Evolutionary conservation across 805 yeast genomes (phyloP).

Genomic region (Torulaspora microellipsoides): DNA sequence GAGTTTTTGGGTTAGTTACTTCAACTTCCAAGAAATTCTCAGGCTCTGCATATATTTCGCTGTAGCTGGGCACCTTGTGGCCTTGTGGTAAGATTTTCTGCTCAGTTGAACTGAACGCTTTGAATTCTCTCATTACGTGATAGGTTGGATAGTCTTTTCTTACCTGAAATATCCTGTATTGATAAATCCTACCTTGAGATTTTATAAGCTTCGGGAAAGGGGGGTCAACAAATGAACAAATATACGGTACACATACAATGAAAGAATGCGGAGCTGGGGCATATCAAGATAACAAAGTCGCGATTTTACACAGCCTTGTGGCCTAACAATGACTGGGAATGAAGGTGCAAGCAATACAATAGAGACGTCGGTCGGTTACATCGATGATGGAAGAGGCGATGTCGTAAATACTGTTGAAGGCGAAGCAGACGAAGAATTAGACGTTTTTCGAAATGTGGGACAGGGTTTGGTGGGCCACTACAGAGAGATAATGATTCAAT

Average conservation of each 20-base stretch:
- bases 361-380: not conserved
- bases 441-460: slow-evolving; percentile 84
- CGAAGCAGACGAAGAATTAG: slow-evolving; percentile 35
- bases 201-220: too few relatives aligned
- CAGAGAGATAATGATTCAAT: slow-evolving; percentile 85
- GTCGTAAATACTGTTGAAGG: slow-evolving; percentile 8
- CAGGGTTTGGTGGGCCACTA: slow-evolving; percentile 83
- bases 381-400: slow-evolving; percentile 6
- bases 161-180: too few relatives aligned
- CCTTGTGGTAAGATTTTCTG: slow-evolving; percentile 21
- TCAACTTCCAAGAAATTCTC: slow-evolving; percentile 92
- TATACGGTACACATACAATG: too few relatives aligned
- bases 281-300: too few relatives aligned
- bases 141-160: too few relatives aligned
- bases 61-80: slow-evolving; percentile 54
- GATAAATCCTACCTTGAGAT: too few relatives aligned
- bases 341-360: not conserved
- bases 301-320: too few relatives aligned
- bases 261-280: too few relatives aligned
- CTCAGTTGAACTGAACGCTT: slow-evolving; percentile 29
- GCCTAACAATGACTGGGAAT: slow-evolving; percentile 6
- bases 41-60: slow-evolving; percentile 87
- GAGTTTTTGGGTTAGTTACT: slow-evolving; percentile 43
- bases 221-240: too few relatives aligned
- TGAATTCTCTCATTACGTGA: slow-evolving; percentile 22